Conservation (phyloP, 1,284 basidiomycete genomes). For the Prillingera fragicola region DNA sequence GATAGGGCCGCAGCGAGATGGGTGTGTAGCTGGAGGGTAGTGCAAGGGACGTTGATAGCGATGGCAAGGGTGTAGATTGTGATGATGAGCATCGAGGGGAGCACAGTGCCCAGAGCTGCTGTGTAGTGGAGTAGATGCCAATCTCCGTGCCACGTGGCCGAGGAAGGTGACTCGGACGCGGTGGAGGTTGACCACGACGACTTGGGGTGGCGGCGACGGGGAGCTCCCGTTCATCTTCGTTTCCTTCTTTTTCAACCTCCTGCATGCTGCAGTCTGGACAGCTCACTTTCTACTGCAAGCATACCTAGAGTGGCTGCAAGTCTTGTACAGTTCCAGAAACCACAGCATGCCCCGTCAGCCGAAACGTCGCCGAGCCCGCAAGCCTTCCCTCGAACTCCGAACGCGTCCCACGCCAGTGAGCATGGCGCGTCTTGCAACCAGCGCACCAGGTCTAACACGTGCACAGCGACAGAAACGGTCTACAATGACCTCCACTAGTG, state of each 20-base stretch:
- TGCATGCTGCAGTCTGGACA: no score
- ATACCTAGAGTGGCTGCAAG: background rate
- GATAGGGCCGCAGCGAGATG: background rate
- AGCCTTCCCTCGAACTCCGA: no score
- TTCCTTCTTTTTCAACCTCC: background rate
- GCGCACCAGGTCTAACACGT: no score
- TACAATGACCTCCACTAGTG: background rate
- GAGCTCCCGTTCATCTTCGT: background rate
- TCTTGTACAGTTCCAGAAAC: background rate
- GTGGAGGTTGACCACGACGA: background rate
- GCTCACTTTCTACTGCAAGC: no score
- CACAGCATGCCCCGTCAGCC: no score
- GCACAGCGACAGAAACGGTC: no score
- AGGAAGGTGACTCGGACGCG: background rate
- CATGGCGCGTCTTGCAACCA: no score
- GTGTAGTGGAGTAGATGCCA: background rate
- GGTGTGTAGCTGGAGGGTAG: background rate
- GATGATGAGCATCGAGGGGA: background rate
- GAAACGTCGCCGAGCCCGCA: no score
- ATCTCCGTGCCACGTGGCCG: background rate
- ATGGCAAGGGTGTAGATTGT: background rate
- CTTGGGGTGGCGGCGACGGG: background rate
- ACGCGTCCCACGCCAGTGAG: no score
- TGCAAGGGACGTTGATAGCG: background rate
- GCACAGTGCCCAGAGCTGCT: background rate